A percentile compares a stretch with the other conserved stretches of the same genome.
phyloP scores from a whole-genome alignment of 352 stramenopile genomes.

The Nothophytophthora sp. region DNA sequence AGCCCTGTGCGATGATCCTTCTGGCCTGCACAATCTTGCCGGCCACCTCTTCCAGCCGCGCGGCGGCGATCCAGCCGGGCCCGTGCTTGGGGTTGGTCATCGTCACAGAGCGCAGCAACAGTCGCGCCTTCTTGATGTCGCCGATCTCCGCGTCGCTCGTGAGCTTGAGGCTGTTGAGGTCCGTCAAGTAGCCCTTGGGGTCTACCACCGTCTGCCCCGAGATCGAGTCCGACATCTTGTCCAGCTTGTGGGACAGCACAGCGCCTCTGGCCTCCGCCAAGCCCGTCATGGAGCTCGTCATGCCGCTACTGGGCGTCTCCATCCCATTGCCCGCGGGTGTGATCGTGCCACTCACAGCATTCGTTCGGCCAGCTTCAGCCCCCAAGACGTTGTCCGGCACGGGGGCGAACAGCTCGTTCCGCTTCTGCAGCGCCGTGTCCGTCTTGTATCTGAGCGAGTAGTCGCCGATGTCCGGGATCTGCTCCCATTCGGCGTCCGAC shows the following conservation, averaged over 20 bases:
- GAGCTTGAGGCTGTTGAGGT: constrained; percentile 95
- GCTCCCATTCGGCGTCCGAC: constrained; percentile 94
- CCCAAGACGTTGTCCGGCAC: constrained; percentile 94
- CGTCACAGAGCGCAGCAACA: constrained; percentile 96
- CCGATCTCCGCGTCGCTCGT: constrained; percentile 94
- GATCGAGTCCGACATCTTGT: constrained; percentile 98
- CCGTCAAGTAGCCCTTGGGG: constrained; percentile 98
- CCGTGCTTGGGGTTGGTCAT: constrained; percentile 99
- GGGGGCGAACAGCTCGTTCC: constrained; percentile 95
- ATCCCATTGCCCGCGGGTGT: constrained; percentile 41
- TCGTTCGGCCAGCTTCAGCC: constrained; percentile 30
- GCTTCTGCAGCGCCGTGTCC: constrained; percentile 89
- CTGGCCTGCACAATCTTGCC: constrained; percentile 96
- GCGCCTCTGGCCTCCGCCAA: constrained; percentile 92
- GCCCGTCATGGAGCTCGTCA: constrained; percentile 80
- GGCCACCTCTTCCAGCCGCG: constrained; percentile 97
- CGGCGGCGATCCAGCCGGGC: constrained; percentile 98
- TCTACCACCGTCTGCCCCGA: constrained; percentile 97
- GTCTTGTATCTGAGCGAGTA: constrained; percentile 93
- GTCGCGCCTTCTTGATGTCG: constrained; percentile 98
- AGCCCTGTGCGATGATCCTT: constrained; percentile 98
- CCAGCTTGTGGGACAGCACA: constrained; percentile 95
- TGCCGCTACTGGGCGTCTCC: constrained; percentile 60
- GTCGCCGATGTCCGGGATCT: constrained; percentile 97
- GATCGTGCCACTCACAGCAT: constrained; percentile 48